phyloP scores from a whole-genome alignment of 495 filamentous ascomycete genomes.

The Aspergillus ellipticus region DNA sequence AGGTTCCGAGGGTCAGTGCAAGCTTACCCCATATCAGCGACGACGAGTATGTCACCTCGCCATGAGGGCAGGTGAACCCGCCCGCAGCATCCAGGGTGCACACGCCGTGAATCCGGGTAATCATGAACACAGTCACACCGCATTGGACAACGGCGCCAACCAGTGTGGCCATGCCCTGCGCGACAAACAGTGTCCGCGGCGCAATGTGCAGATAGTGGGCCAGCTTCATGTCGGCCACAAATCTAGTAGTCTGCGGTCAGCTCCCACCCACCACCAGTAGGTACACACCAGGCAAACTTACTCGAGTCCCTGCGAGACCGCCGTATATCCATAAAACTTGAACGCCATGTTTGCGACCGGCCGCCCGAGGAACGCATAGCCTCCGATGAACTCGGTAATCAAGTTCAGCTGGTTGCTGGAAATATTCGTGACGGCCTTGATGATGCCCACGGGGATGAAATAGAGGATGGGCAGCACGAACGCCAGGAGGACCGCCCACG shows the following conservation, averaged over 20 bases:
- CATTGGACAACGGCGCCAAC: constrained; percentile 65
- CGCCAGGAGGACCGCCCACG: constrained; percentile 65
- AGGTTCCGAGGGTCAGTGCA: not conserved
- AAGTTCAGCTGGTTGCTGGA: constrained; percentile 64
- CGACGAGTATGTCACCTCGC: constrained; percentile 63
- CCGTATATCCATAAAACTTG: constrained; percentile 73
- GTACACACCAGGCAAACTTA: constrained; percentile 34
- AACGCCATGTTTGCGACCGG: constrained; percentile 71
- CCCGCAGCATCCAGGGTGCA: constrained; percentile 58
- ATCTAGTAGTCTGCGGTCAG: constrained; percentile 39
- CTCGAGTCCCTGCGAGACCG: constrained; percentile 51
- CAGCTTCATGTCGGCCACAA: constrained; percentile 75
- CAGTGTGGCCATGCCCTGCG: constrained; percentile 63
- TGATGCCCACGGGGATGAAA: constrained; percentile 45
- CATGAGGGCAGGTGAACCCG: constrained; percentile 66
- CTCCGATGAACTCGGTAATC: constrained; percentile 67
- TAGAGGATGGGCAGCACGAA: constrained; percentile 43
- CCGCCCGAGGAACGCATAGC: constrained; percentile 64
- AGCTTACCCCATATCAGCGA: constrained; percentile 64
- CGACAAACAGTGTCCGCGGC: constrained; percentile 63
- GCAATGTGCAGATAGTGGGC: constrained; percentile 77
- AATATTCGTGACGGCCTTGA: constrained; percentile 65
- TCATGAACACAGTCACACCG: constrained; percentile 61
- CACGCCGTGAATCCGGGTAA: constrained; percentile 56
- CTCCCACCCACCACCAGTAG: constrained; percentile 27